phyloP scores from a whole-genome alignment of 768 basidiomycete genomes.

The Termitomyces sp. region DNA sequence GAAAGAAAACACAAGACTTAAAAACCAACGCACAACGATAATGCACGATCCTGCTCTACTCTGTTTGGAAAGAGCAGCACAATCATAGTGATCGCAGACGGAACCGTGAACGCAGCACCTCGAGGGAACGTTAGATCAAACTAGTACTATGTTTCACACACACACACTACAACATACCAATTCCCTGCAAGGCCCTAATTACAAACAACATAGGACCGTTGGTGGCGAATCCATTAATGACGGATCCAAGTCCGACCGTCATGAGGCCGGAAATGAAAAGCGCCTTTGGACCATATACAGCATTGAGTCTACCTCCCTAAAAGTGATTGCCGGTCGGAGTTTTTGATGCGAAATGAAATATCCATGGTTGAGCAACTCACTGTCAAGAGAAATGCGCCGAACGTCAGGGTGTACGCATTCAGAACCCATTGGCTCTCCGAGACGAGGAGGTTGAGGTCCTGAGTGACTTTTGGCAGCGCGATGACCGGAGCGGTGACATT shows the following conservation, averaged over 20 bases:
- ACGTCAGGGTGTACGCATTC: conserved; percentile 30
- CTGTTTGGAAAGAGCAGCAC: conserved; percentile 42
- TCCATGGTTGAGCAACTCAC: neutral
- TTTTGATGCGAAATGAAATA: neutral
- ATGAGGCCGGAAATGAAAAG: conserved; percentile 35
- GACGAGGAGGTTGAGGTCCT: conserved; percentile 6
- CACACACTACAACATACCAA: conserved; percentile 20
- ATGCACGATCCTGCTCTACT: conserved; percentile 36
- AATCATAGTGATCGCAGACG: conserved; percentile 39
- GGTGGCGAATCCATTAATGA: conserved; percentile 35
- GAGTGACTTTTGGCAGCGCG: conserved; percentile 25
- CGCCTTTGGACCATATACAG: conserved; percentile 28
- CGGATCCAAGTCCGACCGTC: conserved; percentile 32
- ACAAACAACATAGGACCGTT: conserved; percentile 40
- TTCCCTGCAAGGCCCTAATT: conserved; percentile 42
- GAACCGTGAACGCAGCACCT: conserved; percentile 32
- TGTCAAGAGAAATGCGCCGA: conserved; percentile 30
- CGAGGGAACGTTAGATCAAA: neutral
- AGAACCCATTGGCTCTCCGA: conserved; percentile 26
- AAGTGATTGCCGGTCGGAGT: neutral
- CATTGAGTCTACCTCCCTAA: conserved; percentile 25
- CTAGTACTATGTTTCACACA: neutral
- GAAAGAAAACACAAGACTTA: too few relatives aligned
- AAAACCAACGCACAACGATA: conserved; percentile 18
- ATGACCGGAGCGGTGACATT: conserved; percentile 31